These are phyloP conservation scores for Coniophora puteana DNA, from an alignment of 1,284 basidiomycete genomes.

Conservation along the genomic window DNA sequence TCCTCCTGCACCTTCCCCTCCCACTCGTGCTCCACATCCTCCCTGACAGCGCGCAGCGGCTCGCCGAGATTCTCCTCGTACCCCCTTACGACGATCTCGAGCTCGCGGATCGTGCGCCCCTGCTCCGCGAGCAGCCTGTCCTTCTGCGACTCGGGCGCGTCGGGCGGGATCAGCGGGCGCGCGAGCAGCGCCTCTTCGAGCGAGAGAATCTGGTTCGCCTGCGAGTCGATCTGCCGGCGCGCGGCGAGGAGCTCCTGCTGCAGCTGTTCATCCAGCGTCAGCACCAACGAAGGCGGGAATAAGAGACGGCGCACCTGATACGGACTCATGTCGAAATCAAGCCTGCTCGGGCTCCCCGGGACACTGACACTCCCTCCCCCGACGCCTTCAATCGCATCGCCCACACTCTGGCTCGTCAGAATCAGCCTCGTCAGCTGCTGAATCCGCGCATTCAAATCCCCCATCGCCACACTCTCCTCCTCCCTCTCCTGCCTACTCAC, in stretches of 20 bases:
- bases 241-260: slow-evolving; percentile 84
- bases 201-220: slow-evolving; percentile 77
- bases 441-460: slow-evolving; percentile 76
- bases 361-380: slow-evolving; percentile 69
- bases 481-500: slow-evolving; percentile 76
- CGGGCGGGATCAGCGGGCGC: slow-evolving; percentile 54
- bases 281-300: background rate
- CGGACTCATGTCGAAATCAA: slow-evolving; percentile 83
- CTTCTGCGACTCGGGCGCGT: slow-evolving; percentile 64
- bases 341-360: slow-evolving; percentile 75
- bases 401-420: slow-evolving; percentile 79
- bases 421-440: slow-evolving; percentile 86
- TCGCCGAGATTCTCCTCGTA: slow-evolving; percentile 72
- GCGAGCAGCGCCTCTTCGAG: slow-evolving; percentile 68
- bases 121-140: slow-evolving; percentile 68
- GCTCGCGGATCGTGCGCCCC: slow-evolving; percentile 62
- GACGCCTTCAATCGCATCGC: slow-evolving; percentile 57
- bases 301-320: slow-evolving; percentile 54
- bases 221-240: slow-evolving; percentile 69
- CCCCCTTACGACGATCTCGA: slow-evolving; percentile 65
- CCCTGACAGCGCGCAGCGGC: slow-evolving; percentile 66
- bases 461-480: slow-evolving; percentile 73
- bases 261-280: slow-evolving; percentile 41
- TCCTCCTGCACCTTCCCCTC: slow-evolving; percentile 57
- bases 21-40: slow-evolving; percentile 84